Evolutionary conservation across 2,329 filamentous ascomycete species (phyloP).

Genomic region (Fusarium nodosum): DNA sequence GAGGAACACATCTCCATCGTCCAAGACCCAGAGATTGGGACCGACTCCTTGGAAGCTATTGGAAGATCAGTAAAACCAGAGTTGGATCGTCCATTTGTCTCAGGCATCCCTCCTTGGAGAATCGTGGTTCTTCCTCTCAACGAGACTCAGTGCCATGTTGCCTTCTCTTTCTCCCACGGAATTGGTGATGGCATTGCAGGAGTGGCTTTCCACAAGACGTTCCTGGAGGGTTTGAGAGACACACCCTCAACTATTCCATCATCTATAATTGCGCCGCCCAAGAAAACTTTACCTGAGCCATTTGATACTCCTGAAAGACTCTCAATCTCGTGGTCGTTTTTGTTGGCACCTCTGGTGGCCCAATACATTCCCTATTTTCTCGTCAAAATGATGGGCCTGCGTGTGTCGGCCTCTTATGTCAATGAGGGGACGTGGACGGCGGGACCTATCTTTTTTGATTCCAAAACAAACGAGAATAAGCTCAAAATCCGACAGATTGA

Average conservation of each 20-base stretch:
- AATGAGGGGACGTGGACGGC: constrained; percentile 43
- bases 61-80: constrained; percentile 27
- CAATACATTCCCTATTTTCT: constrained; percentile 38
- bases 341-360: constrained; percentile 38
- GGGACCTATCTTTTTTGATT: constrained; percentile 29
- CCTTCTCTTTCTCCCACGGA: constrained; percentile 44
- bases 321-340: constrained; percentile 45
- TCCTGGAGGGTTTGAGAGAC: constrained; percentile 31
- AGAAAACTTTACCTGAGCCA: constrained; percentile 24
- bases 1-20: constrained; percentile 39
- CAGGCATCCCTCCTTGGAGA: constrained; percentile 44
- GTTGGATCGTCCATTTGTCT: constrained; percentile 36
- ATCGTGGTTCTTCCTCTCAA: constrained; percentile 37
- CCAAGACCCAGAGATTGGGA: neutral
- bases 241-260: neutral
- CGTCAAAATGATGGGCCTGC: constrained; percentile 32
- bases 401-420: constrained; percentile 20
- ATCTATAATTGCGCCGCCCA: constrained; percentile 10
- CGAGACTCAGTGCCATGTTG: constrained; percentile 32
- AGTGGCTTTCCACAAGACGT: constrained; percentile 42
- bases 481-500: constrained; percentile 37
- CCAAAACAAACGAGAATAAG: constrained; percentile 27
- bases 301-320: constrained; percentile 47
- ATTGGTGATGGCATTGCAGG: constrained; percentile 47
- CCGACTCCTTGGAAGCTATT: constrained; percentile 13